Percentiles rank a stretch among this genome's conserved stretches.
Evolutionary conservation across 441 rosid genomes (phyloP).

Genomic region (Adansonia gregorii): DNA sequence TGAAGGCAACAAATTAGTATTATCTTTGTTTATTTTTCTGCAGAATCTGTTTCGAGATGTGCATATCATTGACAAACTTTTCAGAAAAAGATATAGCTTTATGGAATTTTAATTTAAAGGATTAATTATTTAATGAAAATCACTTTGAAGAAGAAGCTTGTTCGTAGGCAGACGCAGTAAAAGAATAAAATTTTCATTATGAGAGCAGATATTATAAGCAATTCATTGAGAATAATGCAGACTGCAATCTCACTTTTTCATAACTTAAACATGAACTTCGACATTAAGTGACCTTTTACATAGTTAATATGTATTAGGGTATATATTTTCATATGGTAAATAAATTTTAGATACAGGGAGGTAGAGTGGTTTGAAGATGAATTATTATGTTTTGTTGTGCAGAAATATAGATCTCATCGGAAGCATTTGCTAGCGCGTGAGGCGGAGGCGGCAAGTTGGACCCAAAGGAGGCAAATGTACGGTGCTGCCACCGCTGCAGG

Average conservation of each 20-base stretch:
- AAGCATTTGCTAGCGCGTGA: conserved; percentile 84
- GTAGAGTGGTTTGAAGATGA: not conserved
- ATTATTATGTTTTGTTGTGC: not conserved
- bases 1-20: not conserved
- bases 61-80: not conserved
- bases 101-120: not conserved
- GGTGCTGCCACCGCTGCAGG: conserved; percentile 44
- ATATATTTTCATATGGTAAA: not conserved
- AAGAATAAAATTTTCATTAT: not conserved
- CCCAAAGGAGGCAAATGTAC: conserved; percentile 65
- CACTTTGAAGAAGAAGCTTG: not conserved
- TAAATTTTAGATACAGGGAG: not conserved
- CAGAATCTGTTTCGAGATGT: not conserved
- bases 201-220: not conserved
- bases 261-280: not conserved
- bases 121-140: not conserved
- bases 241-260: not conserved
- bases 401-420: conserved; percentile 92
- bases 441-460: conserved; percentile 91
- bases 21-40: not conserved
- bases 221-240: not conserved
- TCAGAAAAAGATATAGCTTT: not conserved
- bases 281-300: no score
- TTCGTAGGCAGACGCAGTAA: no score
- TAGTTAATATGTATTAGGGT: not conserved